Conservation (phyloP, 1,284 basidiomycete genomes). For the Clitocybe nebularis region DNA sequence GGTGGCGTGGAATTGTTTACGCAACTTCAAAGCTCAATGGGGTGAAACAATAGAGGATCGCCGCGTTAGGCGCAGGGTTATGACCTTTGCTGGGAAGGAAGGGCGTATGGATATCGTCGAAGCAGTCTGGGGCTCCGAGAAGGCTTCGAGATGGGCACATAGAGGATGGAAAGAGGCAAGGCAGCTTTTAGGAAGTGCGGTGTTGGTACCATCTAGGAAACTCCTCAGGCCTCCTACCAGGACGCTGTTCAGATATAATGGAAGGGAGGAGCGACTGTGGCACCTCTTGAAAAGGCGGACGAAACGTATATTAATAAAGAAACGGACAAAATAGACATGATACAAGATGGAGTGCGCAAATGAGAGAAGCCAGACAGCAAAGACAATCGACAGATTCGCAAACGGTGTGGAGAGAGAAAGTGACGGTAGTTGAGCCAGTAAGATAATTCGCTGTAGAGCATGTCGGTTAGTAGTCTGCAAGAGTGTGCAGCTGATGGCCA, state of each 20-base stretch:
- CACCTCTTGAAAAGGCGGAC: conserved; percentile 22
- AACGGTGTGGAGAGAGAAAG: too few relatives aligned
- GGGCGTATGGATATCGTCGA: conserved; percentile 48
- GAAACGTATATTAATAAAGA: conserved; percentile 8
- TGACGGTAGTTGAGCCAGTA: too few relatives aligned
- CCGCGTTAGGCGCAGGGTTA: conserved; percentile 54
- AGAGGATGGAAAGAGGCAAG: conserved; percentile 24
- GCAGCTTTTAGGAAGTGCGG: conserved; percentile 21
- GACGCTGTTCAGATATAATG: conserved; percentile 24
- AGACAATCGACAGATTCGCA: too few relatives aligned
- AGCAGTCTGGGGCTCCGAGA: conserved; percentile 29
- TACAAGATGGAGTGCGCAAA: too few relatives aligned
- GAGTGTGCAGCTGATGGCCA: too few relatives aligned
- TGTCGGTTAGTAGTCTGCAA: too few relatives aligned
- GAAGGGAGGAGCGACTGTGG: conserved; percentile 32
- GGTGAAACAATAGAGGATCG: conserved; percentile 50
- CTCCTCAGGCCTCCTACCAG: conserved; percentile 19
- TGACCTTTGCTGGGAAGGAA: conserved; percentile 56
- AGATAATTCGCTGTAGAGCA: too few relatives aligned
- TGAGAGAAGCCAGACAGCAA: too few relatives aligned
- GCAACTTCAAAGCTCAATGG: conserved; percentile 48
- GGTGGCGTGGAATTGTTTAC: conserved; percentile 41
- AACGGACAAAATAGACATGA: conserved; percentile 13
- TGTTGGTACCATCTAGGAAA: conserved; percentile 12
- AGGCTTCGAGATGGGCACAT: conserved; percentile 18